Evolutionary conservation across 805 yeast species (phyloP), one percentile per base, ranked within the genome.

Genomic region (Starmerella bombicola): DNA sequence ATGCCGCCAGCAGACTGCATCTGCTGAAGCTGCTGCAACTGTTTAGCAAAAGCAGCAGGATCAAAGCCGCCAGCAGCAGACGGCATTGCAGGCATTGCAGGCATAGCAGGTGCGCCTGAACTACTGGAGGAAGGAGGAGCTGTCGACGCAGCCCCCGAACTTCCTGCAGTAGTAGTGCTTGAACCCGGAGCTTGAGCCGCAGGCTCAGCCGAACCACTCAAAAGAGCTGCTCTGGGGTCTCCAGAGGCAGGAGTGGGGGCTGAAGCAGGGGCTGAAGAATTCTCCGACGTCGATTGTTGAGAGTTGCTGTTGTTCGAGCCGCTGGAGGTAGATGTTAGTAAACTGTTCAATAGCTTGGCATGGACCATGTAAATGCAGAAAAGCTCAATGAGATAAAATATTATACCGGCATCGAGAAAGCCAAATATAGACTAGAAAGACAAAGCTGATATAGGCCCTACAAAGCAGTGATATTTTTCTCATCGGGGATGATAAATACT

Each of bases 401-500:
- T 6, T 7, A n/a, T 19, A 17, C 35, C 21, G 35, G 15, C 16
- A 20, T 7, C 21, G 35, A 8, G 5, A 25, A 30, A 29, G 24
- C 24, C 16, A 25, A 38, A 32, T 17, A n/a, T 7, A 32, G 23
- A 26, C 15, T 16, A 30, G 35, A 33, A 20, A 20, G 40, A 33
- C 15, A 40, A 39, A 30, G 23, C 21, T 31, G 31, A 15, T 13
- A 22, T 31, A 16, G 24, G 37, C 42, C 26, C 26, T 39, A 35
- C 37, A 39, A 28, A 39, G 28, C 18, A 21, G 37, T 24, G 18
- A 38, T 32, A 33, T 28, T 9, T 29, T 19, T 15, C 32, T 24
- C 38, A 3, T 21, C 35, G 23, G 18, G n/a, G 19, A 24, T 10
- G 33, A 50, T 54, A 57, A 60, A 39, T 55, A 64, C 64, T 86